phyloP scores from a whole-genome alignment of 345 rosid genomes.

The Corchorus olitorius region DNA sequence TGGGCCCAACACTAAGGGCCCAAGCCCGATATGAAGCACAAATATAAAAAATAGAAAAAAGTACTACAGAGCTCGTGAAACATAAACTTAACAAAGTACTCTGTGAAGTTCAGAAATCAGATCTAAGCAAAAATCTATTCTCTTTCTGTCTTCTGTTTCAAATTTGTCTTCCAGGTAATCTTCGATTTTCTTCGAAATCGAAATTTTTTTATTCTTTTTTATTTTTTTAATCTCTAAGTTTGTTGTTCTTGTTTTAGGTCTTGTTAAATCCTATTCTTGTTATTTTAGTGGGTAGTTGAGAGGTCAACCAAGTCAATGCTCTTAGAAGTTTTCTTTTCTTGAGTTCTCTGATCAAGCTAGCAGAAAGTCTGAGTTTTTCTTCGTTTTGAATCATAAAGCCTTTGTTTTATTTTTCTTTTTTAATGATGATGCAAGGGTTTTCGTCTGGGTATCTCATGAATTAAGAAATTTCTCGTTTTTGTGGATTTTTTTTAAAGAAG shows the following conservation, averaged over 20 bases:
- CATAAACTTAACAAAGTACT: neutral
- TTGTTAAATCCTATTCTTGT: neutral
- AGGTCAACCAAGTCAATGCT: constrained; percentile 18
- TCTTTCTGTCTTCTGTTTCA: neutral
- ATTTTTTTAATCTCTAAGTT: neutral
- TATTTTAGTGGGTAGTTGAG: neutral
- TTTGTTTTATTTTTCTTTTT: neutral
- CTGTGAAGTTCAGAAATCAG: neutral
- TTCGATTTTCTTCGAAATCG: neutral
- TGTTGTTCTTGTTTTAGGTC: neutral
- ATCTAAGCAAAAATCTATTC: constrained; percentile 8
- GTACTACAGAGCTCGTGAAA: neutral
- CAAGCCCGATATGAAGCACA: neutral
- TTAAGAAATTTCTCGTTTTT: neutral
- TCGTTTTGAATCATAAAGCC: neutral
- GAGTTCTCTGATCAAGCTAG: neutral
- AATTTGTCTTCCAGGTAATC: constrained; percentile 16
- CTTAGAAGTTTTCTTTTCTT: neutral
- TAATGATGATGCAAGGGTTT: neutral
- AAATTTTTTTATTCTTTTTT: neutral
- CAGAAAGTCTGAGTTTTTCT: neutral
- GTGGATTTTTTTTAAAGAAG: neutral
- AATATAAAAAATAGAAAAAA: neutral
- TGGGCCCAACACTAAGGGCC: neutral
- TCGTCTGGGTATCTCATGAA: neutral